Conservation (phyloP, 2,329 filamentous ascomycete genomes). For the Tolypocladium album region DNA sequence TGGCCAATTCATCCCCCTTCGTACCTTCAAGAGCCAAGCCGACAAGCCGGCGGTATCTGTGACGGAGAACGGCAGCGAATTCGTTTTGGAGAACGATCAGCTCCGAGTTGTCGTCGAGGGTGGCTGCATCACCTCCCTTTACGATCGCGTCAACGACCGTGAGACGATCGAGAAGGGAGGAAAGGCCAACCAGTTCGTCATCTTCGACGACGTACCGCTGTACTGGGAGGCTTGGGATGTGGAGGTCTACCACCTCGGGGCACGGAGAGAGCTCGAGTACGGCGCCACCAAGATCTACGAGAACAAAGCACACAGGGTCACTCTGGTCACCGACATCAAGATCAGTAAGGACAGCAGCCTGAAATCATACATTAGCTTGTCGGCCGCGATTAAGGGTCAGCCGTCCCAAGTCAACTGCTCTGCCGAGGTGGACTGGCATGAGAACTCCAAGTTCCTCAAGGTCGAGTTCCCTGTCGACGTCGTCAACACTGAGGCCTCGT, state of each 20-base stretch:
- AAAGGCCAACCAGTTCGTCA: slow-evolving; percentile 83
- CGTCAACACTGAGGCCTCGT: slow-evolving; percentile 82
- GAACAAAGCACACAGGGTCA: slow-evolving; percentile 62
- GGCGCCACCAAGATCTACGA: slow-evolving; percentile 62
- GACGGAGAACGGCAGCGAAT: slow-evolving; percentile 46
- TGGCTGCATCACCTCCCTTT: slow-evolving; percentile 75
- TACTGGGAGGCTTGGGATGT: slow-evolving; percentile 99
- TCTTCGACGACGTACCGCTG: slow-evolving; percentile 94
- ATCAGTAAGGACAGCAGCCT: slow-evolving; percentile 83
- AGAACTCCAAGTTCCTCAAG: slow-evolving; percentile 96
- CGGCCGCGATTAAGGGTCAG: slow-evolving; percentile 51
- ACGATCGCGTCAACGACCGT: slow-evolving; percentile 61
- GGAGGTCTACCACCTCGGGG: slow-evolving; percentile 89
- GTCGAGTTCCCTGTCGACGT: slow-evolving; percentile 95
- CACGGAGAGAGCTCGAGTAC: slow-evolving; percentile 63
- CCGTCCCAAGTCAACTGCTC: slow-evolving; percentile 63
- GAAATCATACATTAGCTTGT: slow-evolving; percentile 74
- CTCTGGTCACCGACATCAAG: slow-evolving; percentile 71
- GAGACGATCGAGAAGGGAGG: slow-evolving; percentile 65
- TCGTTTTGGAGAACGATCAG: slow-evolving; percentile 69
- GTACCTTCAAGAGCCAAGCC: slow-evolving; percentile 33
- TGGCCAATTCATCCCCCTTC: slow-evolving; percentile 40
- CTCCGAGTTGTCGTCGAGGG: slow-evolving; percentile 61
- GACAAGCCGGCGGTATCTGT: slow-evolving; percentile 40
- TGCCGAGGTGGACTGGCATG: slow-evolving; percentile 90